Percentiles rank a stretch among this genome's conserved stretches.
Evolutionary conservation across 169 alveolate genomes (phyloP).

Genomic region (Theileria orientalis): DNA sequence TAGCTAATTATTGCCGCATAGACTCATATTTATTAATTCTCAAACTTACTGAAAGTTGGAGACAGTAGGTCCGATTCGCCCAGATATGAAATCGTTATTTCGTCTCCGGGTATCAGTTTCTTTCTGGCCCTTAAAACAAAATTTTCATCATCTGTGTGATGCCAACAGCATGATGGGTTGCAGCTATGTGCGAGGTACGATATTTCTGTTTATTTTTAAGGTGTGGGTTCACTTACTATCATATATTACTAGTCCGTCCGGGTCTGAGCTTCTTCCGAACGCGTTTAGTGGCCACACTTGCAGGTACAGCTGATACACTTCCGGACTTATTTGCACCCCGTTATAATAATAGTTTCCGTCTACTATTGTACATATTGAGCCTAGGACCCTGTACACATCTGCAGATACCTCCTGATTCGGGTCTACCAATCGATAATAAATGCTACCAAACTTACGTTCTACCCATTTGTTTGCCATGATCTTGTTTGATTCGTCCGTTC

Average conservation of each 20-base stretch:
- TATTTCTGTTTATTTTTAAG: constrained; percentile 61
- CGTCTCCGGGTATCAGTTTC: constrained; percentile 78
- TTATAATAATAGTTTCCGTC: constrained; percentile 48
- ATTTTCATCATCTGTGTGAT: constrained; percentile 76
- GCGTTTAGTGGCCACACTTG: constrained; percentile 85
- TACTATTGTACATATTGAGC: constrained; percentile 62
- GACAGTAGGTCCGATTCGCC: constrained; percentile 79
- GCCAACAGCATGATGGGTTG: constrained; percentile 84
- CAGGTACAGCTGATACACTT: constrained; percentile 67
- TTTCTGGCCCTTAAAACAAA: constrained; percentile 79
- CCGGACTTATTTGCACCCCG: constrained; percentile 66
- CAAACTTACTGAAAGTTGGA: constrained; percentile 72
- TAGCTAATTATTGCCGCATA: not conserved
- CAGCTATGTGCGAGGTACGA: constrained; percentile 83
- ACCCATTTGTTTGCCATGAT: constrained; percentile 57
- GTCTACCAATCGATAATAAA: constrained; percentile 27
- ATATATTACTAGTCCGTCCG: constrained; percentile 76
- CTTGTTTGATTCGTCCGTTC: constrained; percentile 31
- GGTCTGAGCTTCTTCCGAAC: constrained; percentile 79
- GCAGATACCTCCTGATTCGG: constrained; percentile 68
- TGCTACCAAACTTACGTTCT: constrained; percentile 15
- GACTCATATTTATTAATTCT: not conserved
- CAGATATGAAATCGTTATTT: constrained; percentile 81
- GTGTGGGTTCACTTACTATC: constrained; percentile 56
- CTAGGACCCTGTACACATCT: constrained; percentile 70